Base-by-base conservation (phyloP, 2,329 filamentous ascomycete species). In the Aspergillus ochraceus region DNA sequence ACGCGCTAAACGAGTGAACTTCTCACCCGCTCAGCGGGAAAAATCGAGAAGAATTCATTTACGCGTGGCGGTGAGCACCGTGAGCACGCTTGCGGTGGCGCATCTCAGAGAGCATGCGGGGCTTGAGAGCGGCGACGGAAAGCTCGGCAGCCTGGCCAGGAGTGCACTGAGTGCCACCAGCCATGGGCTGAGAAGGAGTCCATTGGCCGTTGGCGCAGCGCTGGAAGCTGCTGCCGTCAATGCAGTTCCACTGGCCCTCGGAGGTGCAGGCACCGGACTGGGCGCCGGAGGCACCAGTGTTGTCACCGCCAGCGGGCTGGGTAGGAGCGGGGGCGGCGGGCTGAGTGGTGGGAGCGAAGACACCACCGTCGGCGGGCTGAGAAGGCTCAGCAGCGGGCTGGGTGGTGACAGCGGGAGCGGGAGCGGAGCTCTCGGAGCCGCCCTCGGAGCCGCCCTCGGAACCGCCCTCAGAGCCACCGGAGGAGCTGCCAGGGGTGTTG, bases 191-290 rank as follows among this genome's bases (percentile, higher is more conserved):
- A 45, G 77, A 62, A 6, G 66, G 68, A 19, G 82, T 80, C 86
- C 86, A 88, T 56, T 72, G 65, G 6, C 86, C 86, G 14, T 79
- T 82, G n/a, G 84, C 85, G 66, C 86, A 88, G 58, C 85, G 84
- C 74, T 88, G 86, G 79, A 86, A 88, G 53, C 80, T 77, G 24
- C 72, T 74, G 53, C 84, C 85, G 19, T 74, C 77, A 26, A 86
- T 74, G 69, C 86, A 88, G 73, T 85, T 83, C 84, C 84, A 88
- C 17, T 72, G 66, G 20, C 86, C 86, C 66, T 88, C 85, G 4
- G 74, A 59, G 36, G 69, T 73, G 75, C 86, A 88, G 20, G 79
- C 56, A 14, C 79, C 73, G 32, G 79, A 80, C 6, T 77, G 69
- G 22, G 70, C 32, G 66, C 71, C 59, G 68, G 36, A 42, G 36